A percentile compares a stretch with the other conserved stretches of the same genome.
These are phyloP conservation scores for Pholiota adiposa DNA, from an alignment of 1,284 basidiomycete genomes.

Conservation along the genomic window DNA sequence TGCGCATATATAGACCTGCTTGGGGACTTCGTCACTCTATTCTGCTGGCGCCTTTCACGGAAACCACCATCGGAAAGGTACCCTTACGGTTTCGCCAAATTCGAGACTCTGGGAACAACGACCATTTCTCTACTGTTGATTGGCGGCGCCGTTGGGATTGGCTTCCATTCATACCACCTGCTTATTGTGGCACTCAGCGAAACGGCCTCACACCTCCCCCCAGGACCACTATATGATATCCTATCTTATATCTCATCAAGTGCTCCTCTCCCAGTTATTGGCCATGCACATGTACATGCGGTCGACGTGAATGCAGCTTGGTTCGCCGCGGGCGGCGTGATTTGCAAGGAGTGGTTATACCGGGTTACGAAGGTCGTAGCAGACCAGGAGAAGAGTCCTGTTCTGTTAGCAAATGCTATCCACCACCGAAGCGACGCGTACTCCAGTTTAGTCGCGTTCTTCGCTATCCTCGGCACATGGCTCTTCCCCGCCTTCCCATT, in stretches of 20 bases:
- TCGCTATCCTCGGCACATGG: constrained; percentile 89
- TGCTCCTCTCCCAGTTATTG: constrained; percentile 58
- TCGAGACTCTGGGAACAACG: constrained; percentile 91
- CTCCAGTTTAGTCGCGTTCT: constrained; percentile 85
- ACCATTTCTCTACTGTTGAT: constrained; percentile 83
- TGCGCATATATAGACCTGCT: constrained; percentile 60
- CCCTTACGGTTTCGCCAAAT: constrained; percentile 92
- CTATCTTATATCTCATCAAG: constrained; percentile 59
- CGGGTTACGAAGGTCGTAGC: constrained; percentile 88
- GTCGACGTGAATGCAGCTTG: constrained; percentile 96
- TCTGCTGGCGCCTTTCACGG: constrained; percentile 89
- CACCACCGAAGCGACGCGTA: constrained; percentile 96
- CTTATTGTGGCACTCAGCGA: constrained; percentile 70
- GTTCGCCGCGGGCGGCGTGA: constrained; percentile 86
- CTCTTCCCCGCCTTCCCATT: constrained; percentile 85
- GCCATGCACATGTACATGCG: constrained; percentile 63
- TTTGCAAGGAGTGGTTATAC: constrained; percentile 94
- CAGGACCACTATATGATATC: constrained; percentile 64
- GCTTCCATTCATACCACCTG: constrained; percentile 89
- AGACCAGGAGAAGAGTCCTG: constrained; percentile 87
- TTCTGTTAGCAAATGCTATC: constrained; percentile 89
- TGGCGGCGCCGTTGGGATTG: constrained; percentile 91
- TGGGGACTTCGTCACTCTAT: constrained; percentile 92
- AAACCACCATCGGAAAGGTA: constrained; percentile 78
- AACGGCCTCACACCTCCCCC: constrained; percentile 57